Conservation (phyloP, 306 rosid genomes). For the Oemleria cerasiformis region DNA sequence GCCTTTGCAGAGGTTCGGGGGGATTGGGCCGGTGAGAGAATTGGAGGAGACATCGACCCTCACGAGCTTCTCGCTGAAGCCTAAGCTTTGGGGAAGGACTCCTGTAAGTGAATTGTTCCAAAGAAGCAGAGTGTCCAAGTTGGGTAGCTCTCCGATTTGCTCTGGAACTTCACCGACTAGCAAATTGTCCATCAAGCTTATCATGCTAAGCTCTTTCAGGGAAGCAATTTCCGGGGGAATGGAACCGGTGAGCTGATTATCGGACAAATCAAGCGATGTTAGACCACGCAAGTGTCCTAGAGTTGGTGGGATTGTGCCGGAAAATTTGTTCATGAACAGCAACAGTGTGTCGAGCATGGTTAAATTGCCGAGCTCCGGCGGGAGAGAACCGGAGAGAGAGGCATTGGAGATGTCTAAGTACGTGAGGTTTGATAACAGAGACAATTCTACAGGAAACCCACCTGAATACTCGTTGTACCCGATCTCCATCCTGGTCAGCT, state of each 20-base stretch:
- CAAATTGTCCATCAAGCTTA: constrained; percentile 60
- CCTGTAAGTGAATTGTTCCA: constrained; percentile 83
- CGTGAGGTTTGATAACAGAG: constrained; percentile 46
- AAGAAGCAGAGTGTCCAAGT: constrained; percentile 46
- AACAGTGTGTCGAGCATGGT: constrained; percentile 52
- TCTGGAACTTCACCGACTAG: constrained; percentile 68
- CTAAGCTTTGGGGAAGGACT: constrained; percentile 60
- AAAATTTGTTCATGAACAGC: constrained; percentile 56
- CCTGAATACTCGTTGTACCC: constrained; percentile 76
- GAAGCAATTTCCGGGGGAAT: constrained; percentile 49
- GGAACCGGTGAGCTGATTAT: constrained; percentile 63
- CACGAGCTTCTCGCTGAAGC: constrained; percentile 46
- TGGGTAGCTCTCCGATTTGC: constrained; percentile 61
- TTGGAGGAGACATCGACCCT: constrained; percentile 73
- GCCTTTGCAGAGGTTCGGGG: constrained; percentile 54
- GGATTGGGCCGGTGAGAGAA: constrained; percentile 74
- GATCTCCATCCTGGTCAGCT: constrained; percentile 72
- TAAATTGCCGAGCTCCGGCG: constrained; percentile 65
- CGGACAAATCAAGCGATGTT: constrained; percentile 64
- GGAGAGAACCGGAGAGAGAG: constrained; percentile 55
- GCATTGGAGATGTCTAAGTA: constrained; percentile 68
- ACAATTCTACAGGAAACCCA: constrained; percentile 49
- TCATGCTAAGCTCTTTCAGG: constrained; percentile 35
- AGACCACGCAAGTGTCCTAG: constrained; percentile 52
- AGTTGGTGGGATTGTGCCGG: constrained; percentile 66